Evolutionary conservation across 2,329 filamentous ascomycete species (phyloP).

Genomic region (Chaetothyriales sp.): DNA sequence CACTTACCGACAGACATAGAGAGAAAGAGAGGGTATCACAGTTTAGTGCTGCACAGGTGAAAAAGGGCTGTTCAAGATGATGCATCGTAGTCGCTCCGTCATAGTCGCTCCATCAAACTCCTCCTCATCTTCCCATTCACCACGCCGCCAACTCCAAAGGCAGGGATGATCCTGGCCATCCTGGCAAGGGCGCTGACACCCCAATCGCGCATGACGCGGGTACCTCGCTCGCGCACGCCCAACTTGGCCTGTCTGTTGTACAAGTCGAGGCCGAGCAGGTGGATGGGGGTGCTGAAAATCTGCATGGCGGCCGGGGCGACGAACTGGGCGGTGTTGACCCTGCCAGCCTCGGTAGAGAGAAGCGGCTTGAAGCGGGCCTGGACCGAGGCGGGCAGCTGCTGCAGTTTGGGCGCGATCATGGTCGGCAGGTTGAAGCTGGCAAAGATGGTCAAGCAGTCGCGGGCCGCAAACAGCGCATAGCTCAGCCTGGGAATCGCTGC

Average conservation of each 20-base stretch:
- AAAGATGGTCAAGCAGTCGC: conserved; percentile 77
- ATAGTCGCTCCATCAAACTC: conserved; percentile 9
- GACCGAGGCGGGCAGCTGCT: conserved; percentile 43
- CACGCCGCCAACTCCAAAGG: conserved; percentile 76
- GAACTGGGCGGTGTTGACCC: conserved; percentile 54
- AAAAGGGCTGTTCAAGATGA: too few species aligned
- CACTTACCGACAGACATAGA: too few species aligned
- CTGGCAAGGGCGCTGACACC: conserved; percentile 55
- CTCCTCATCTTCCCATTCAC: conserved; percentile 46
- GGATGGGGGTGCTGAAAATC: conserved; percentile 64
- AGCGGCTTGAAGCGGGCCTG: conserved; percentile 32
- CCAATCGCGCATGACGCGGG: conserved; percentile 59
- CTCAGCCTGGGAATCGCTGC: conserved; percentile 47
- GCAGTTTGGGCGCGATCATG: conserved; percentile 57
- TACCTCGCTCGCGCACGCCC: conserved; percentile 43
- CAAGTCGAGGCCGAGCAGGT: conserved; percentile 68
- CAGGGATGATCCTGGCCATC: conserved; percentile 64
- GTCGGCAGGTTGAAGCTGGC: conserved; percentile 83
- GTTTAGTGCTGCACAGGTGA: too few species aligned
- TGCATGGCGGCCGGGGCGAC: conserved; percentile 64
- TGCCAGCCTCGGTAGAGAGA: conserved; percentile 16
- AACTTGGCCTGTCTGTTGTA: conserved; percentile 52
- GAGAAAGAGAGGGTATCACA: too few species aligned
- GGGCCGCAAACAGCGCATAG: conserved; percentile 61
- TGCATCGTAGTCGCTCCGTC: not conserved